Evolutionary conservation across 345 rosid genomes (phyloP).

Genomic region (Salix purpurea): DNA sequence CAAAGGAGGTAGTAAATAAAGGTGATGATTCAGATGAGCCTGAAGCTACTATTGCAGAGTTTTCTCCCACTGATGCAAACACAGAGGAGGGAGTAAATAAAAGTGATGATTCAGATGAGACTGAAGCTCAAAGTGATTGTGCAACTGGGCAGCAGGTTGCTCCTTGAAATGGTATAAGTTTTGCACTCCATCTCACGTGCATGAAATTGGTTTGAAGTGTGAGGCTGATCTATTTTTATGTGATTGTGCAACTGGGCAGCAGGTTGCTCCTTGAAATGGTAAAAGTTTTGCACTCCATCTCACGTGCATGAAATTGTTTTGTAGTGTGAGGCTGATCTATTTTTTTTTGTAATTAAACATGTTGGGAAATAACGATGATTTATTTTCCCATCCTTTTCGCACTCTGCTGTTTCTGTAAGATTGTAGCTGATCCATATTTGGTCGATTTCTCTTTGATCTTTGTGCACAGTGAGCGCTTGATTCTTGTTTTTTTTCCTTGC

Average conservation of each 20-base stretch:
- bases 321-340: not conserved
- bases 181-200: not conserved
- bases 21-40: not conserved
- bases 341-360: slow-evolving; percentile 11
- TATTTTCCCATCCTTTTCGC: not conserved
- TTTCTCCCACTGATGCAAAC: slow-evolving; percentile 13
- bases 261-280: slow-evolving; percentile 16
- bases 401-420: too few relatives aligned
- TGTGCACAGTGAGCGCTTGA: too few relatives aligned
- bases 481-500: too few relatives aligned
- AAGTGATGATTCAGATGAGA: not conserved
- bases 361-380: not conserved
- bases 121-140: slow-evolving; percentile 5
- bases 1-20: not conserved
- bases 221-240: not conserved
- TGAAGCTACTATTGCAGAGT: slow-evolving; percentile 3
- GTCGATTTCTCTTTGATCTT: too few relatives aligned
- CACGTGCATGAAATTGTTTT: too few relatives aligned
- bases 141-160: slow-evolving; percentile 10
- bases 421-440: too few relatives aligned
- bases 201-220: too few relatives aligned
- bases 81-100: not conserved
- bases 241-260: slow-evolving; percentile 6
- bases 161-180: slow-evolving; percentile 8
- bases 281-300: not conserved